These are phyloP conservation scores for Aspergillus ruber DNA, from an alignment of 2,329 filamentous ascomycete species.

Conservation along the genomic window DNA sequence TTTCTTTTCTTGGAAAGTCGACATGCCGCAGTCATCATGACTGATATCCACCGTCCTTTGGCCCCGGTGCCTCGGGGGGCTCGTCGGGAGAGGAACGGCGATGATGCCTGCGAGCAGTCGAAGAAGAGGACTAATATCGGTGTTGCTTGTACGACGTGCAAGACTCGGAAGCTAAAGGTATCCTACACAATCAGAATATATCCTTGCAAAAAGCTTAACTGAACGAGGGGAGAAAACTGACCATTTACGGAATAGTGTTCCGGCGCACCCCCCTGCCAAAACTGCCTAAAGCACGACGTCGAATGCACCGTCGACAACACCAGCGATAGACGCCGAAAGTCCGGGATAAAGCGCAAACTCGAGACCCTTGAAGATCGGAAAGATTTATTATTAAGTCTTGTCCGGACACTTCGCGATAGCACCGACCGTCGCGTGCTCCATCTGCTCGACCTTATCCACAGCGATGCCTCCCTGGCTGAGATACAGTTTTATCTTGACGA, in stretches of 20 bases:
- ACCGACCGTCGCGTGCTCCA: slow-evolving; percentile 12
- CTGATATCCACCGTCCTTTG: slow-evolving; percentile 7
- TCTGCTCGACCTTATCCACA: slow-evolving; percentile 22
- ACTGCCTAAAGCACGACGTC: slow-evolving; percentile 15
- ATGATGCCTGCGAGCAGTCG: neutral
- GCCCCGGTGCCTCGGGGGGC: slow-evolving; percentile 10
- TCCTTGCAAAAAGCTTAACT: neutral
- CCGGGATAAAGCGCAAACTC: slow-evolving; percentile 7
- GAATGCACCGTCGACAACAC: slow-evolving; percentile 18
- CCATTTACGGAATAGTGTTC: slow-evolving; percentile 12
- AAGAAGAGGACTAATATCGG: slow-evolving; percentile 19
- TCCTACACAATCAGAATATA: neutral
- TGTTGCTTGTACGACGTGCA: slow-evolving; percentile 18
- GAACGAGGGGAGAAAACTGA: neutral
- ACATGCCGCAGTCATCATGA: neutral
- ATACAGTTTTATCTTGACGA: slow-evolving; percentile 20
- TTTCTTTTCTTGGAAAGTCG: neutral
- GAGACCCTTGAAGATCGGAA: slow-evolving; percentile 18
- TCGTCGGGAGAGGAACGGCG: slow-evolving; percentile 7
- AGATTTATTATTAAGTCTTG: slow-evolving; percentile 18
- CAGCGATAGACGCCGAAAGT: slow-evolving; percentile 19
- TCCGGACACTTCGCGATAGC: slow-evolving; percentile 17
- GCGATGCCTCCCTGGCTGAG: slow-evolving; percentile 20
- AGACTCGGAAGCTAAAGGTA: slow-evolving; percentile 23
- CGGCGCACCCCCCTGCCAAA: slow-evolving; percentile 16